Conservation (phyloP, 331 rosid species). For the Rosa hybrid region DNA sequence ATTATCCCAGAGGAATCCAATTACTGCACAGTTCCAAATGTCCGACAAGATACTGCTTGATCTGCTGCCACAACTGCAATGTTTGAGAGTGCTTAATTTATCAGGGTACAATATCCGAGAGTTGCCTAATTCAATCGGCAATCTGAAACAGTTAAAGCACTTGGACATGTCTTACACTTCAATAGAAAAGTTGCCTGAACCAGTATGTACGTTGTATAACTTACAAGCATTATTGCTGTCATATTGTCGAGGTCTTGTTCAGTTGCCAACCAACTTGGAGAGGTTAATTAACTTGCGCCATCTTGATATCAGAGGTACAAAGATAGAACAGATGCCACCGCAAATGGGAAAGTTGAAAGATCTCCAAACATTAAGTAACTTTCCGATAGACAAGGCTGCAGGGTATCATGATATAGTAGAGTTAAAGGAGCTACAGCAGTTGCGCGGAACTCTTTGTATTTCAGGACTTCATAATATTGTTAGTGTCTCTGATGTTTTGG, state of each 20-base stretch:
- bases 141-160: constrained; percentile 8
- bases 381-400: background rate
- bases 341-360: background rate
- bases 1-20: background rate
- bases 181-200: background rate
- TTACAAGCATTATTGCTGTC: background rate
- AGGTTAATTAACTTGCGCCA: constrained; percentile 7
- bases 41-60: background rate
- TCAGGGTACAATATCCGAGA: background rate
- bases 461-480: constrained; percentile 11
- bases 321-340: constrained; percentile 15
- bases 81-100: constrained; percentile 15
- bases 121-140: constrained; percentile 7
- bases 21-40: background rate
- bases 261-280: constrained; percentile 2
- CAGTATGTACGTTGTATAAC: background rate
- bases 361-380: constrained; percentile 10
- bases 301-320: constrained; percentile 17
- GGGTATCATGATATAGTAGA: background rate
- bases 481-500: background rate
- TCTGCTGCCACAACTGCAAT: background rate
- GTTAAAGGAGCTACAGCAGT: constrained; percentile 5
- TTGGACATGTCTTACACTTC: background rate
- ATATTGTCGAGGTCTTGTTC: background rate
- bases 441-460: background rate